Evolutionary conservation across 2,329 filamentous ascomycete species (phyloP).

Genomic region (Fusarium falciforme): DNA sequence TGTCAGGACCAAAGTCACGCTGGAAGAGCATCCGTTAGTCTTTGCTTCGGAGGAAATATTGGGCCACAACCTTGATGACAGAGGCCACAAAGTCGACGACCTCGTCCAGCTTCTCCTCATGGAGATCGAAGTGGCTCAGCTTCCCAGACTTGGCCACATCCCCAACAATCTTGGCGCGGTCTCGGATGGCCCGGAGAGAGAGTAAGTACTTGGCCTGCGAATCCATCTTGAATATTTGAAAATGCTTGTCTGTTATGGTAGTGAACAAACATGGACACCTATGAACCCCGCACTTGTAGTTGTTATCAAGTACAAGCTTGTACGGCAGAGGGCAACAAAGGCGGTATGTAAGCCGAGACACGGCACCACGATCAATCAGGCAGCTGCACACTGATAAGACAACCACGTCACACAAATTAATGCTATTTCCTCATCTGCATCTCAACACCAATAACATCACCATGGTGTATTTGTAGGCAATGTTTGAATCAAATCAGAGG

Average conservation of each 20-base stretch:
- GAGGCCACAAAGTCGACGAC: slow-evolving; percentile 56
- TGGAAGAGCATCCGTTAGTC: slow-evolving; percentile 34
- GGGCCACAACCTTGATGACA: slow-evolving; percentile 55
- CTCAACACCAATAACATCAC: background rate
- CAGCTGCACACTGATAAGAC: background rate
- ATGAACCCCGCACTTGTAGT: background rate
- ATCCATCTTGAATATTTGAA: slow-evolving; percentile 17
- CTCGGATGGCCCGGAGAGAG: slow-evolving; percentile 51
- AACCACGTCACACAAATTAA: background rate
- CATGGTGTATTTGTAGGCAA: background rate
- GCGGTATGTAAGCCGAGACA: background rate
- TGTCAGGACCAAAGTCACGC: slow-evolving; percentile 63
- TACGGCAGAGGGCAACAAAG: background rate
- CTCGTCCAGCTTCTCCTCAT: slow-evolving; percentile 50
- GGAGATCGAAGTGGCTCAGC: slow-evolving; percentile 57
- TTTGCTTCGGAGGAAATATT: background rate
- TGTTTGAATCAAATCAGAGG: slow-evolving; percentile 14
- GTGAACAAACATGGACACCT: background rate
- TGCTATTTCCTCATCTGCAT: background rate
- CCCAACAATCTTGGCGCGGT: slow-evolving; percentile 48
- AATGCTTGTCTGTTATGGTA: background rate
- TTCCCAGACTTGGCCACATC: slow-evolving; percentile 51
- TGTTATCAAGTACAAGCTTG: background rate
- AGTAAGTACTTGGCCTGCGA: slow-evolving; percentile 46
- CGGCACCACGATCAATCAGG: background rate